Base-by-base conservation (phyloP, 805 yeast genomes). In the Ogataea angusta region DNA sequence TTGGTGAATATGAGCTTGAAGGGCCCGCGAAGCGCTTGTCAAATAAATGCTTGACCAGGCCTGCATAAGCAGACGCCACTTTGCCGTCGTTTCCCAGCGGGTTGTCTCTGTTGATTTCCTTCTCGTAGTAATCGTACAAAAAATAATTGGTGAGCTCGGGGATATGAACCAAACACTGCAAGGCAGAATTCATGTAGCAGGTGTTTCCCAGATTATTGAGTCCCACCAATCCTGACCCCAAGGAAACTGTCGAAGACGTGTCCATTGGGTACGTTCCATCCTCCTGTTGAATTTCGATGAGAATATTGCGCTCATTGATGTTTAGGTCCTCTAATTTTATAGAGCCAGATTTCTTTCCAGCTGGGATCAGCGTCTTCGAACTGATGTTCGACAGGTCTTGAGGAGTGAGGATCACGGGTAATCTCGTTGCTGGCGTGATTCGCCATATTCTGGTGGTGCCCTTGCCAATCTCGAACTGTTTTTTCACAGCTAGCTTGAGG, bases 101-200 rank as follows among this genome's bases (percentile, higher is more conserved):
- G 59, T 91, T 93, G 14, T 71, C 68, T 3, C 63, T 50, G 56
- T 93, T 93, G 35, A 91, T 63, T 53, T 91, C 98, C 3, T 61
- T 59, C 48, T 73, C 69, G 57, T 68, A 85, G 12, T 75, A 67
- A 40, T 76, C 75, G 53, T 73, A 76, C 26, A 82, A 63, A 53
- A 91, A 93, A 57, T 88, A 91, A 30, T 78, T 72, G 8, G 82
- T 76, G 18, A 93, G 62, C 59, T 88, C 96, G 1, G 95, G 95
- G 10, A 90, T 73, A 56, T 91, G 98, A 0, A 78, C 74, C 30
- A 91, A 65, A 55, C 97, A 91, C 57, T 93, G 98, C 32, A 91
- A 64, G 0, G 96, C 96, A 8, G 95, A 85, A 60, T 88, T 89
- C 97, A 90, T 89, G 60, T 88, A 90, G 61, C 97, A 90, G 0